Evolutionary conservation across 371 early-diverging fungal species (phyloP).

Genomic region (Parasitella parasitica): DNA sequence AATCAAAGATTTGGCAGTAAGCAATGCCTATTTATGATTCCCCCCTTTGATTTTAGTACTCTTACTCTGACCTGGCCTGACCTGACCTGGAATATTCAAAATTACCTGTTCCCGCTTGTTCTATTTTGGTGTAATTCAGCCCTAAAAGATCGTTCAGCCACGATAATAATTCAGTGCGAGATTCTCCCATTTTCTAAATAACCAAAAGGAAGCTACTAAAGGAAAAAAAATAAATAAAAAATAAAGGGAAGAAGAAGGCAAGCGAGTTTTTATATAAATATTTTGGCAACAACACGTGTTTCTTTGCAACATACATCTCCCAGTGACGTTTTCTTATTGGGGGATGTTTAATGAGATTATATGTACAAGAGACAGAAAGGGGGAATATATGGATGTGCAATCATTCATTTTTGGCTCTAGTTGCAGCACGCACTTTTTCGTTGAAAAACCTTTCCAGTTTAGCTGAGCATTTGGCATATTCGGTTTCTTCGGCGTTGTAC

Average conservation of each 20-base stretch:
- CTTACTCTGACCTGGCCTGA: neutral
- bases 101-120: conserved; percentile 90
- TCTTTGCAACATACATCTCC: neutral
- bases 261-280: neutral
- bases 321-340: neutral
- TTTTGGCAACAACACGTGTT: neutral
- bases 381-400: neutral
- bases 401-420: neutral
- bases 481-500: conserved; percentile 65
- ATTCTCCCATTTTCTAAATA: conserved; percentile 64
- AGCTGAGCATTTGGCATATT: conserved; percentile 66
- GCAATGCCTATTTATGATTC: conserved; percentile 65
- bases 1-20: conserved; percentile 91
- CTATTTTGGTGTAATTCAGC: conserved; percentile 86
- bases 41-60: neutral
- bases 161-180: conserved; percentile 82
- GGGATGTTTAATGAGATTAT: neutral
- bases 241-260: neutral
- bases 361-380: neutral
- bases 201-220: neutral
- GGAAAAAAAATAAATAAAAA: conserved; percentile 1
- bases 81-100: neutral
- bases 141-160: conserved; percentile 93
- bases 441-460: conserved; percentile 52
- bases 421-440: conserved; percentile 30